phyloP scores from a whole-genome alignment of 257 asterid genomes.

The Ligustrum vulgare region DNA sequence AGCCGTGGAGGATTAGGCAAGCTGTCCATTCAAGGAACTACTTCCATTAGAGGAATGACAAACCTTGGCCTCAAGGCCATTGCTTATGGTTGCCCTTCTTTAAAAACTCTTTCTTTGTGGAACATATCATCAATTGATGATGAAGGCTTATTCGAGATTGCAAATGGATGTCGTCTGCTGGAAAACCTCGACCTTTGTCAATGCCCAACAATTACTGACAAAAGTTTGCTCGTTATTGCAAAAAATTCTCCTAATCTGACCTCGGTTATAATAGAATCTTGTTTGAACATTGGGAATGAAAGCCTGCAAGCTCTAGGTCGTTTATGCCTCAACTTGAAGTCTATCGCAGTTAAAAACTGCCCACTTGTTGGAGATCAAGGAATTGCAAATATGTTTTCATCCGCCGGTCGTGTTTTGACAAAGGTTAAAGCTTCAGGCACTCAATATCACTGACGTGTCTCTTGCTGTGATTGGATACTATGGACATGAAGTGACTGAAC shows the following conservation, averaged over 20 bases:
- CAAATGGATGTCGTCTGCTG: constrained; percentile 59
- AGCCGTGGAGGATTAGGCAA: constrained; percentile 88
- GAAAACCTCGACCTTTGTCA: constrained; percentile 83
- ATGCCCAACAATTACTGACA: constrained; percentile 73
- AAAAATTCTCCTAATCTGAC: constrained; percentile 66
- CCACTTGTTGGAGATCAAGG: constrained; percentile 75
- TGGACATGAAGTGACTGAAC: constrained; percentile 64
- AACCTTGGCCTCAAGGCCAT: constrained; percentile 75
- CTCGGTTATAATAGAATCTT: constrained; percentile 71
- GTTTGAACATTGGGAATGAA: constrained; percentile 70
- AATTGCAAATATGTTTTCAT: constrained; percentile 61
- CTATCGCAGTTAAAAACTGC: constrained; percentile 60
- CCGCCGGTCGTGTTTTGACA: constrained; percentile 55
- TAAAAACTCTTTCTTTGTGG: constrained; percentile 75
- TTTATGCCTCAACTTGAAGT: constrained; percentile 59
- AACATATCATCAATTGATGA: constrained; percentile 64
- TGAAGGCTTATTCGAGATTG: constrained; percentile 75
- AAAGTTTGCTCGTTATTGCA: constrained; percentile 61
- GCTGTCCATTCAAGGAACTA: constrained; percentile 77
- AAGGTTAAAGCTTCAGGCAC: constrained; percentile 61
- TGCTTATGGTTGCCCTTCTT: constrained; percentile 75
- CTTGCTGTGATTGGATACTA: constrained; percentile 91
- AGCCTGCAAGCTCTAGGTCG: constrained; percentile 67
- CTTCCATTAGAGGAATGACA: constrained; percentile 55
- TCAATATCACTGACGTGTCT: constrained; percentile 66